Conservation (phyloP, 2,329 filamentous ascomycete genomes). For the Xylaria sp. region DNA sequence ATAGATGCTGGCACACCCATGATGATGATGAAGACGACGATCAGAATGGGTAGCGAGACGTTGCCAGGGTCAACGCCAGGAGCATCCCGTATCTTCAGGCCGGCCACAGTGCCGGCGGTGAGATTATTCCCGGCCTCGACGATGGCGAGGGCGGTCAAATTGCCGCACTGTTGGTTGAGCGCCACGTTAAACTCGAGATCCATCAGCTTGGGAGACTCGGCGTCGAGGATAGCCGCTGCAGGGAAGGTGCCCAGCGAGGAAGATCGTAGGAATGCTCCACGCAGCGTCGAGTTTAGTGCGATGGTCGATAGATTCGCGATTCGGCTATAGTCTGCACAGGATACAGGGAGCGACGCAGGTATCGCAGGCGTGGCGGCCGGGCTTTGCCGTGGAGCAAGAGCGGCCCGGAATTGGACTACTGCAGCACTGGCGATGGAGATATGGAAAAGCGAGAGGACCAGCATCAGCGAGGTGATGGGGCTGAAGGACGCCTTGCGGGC, state of each 20-base stretch:
- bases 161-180: constrained; percentile 59
- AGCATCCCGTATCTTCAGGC: constrained; percentile 50
- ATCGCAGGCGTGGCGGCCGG: constrained; percentile 32
- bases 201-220: constrained; percentile 52
- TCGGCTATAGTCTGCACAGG: constrained; percentile 56
- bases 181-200: constrained; percentile 53
- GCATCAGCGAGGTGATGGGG: constrained; percentile 39
- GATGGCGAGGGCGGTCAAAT: constrained; percentile 58
- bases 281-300: constrained; percentile 58
- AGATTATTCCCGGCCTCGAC: constrained; percentile 58
- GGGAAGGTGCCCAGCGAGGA: constrained; percentile 55
- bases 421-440: constrained; percentile 37
- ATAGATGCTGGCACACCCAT: constrained; percentile 43
- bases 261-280: constrained; percentile 58
- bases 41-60: constrained; percentile 40
- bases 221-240: constrained; percentile 55
- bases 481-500: constrained; percentile 38
- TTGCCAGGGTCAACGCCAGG: constrained; percentile 46
- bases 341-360: constrained; percentile 28
- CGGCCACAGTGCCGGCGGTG: constrained; percentile 55
- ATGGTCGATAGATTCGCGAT: constrained; percentile 61
- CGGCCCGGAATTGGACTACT: constrained; percentile 36
- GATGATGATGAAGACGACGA: constrained; percentile 42
- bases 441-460: constrained; percentile 43
- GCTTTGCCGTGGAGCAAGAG: constrained; percentile 43